Evolutionary conservation across 2,329 filamentous ascomycete species (phyloP).

Genomic region (Hymenoscyphus infarciens): DNA sequence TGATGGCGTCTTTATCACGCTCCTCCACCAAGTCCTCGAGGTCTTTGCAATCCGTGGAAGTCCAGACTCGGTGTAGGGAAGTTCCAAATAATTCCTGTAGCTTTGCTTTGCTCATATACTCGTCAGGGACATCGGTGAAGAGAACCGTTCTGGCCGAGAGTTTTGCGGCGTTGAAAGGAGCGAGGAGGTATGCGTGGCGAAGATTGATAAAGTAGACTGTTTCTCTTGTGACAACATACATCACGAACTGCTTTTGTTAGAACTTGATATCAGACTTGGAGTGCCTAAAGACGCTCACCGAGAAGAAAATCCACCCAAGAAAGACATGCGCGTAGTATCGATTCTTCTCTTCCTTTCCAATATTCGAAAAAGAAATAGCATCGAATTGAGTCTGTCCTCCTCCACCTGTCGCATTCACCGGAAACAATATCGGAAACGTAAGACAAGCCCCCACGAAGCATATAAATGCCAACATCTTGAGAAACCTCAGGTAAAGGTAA

Average conservation of each 20-base stretch:
- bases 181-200: constrained; percentile 84
- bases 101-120: constrained; percentile 74
- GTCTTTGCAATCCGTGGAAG: constrained; percentile 71
- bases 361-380: constrained; percentile 75
- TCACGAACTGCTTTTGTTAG: constrained; percentile 58
- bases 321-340: constrained; percentile 78
- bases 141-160: constrained; percentile 88
- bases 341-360: constrained; percentile 52
- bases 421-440: constrained; percentile 76
- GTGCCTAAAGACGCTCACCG: not conserved
- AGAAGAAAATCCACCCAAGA: constrained; percentile 75
- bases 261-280: not conserved
- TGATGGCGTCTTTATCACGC: constrained; percentile 73
- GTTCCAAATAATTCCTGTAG: constrained; percentile 76
- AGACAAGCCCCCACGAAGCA: constrained; percentile 79
- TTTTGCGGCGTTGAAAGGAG: constrained; percentile 75
- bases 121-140: constrained; percentile 75
- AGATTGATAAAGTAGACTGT: constrained; percentile 88
- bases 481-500: constrained; percentile 83
- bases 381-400: constrained; percentile 65
- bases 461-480: constrained; percentile 73
- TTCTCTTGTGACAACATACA: constrained; percentile 84
- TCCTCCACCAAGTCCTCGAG: constrained; percentile 77
- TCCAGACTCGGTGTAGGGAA: constrained; percentile 78
- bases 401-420: constrained; percentile 81